Base-by-base conservation (phyloP, 352 stramenopile genomes). In the Globisporangium nunn region DNA sequence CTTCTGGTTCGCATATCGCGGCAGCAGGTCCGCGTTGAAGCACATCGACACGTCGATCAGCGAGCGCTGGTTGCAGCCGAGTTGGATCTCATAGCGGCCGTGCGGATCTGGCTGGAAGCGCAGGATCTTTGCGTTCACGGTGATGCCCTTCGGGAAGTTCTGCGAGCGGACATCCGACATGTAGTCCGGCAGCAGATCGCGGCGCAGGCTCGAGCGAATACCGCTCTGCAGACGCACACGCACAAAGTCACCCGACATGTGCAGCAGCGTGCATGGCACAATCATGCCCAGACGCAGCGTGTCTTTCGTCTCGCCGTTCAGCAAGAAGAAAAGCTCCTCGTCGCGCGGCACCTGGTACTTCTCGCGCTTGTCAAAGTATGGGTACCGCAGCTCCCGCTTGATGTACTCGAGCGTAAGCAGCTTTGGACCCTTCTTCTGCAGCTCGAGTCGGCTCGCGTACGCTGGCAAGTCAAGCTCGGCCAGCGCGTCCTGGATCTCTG, bases 341-440 rank as follows among this genome's bases (percentile, higher is more conserved):
- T 93, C 79, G 54, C 84, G 83, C 15, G 86, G 84, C 8, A 88
- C 79, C 54, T 92, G 75, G 47, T 94, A 96, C 59, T 89, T 87
- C 49, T 78, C 73, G 56, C 86, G 76, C 59, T 91, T 91, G 64
- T 96, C 86, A 54, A 94, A 93, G 68, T 94, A 96, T 29, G 86
- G 86, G 60, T 94, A 96, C 43, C 86, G 86, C 41, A 96, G 61
- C 63, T 96, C 86, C 30, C 83, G 77, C 65, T 96, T 96, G 46
- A 96, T 96, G 56, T 88, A 91, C 59, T 94, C 84, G 12, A 96
- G 71, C 12, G 86, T 96, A 14, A 91, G 59, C 23, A 94, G 54
- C 61, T 96, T 96, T 0, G 84, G 86, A 0, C 84, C 86, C 68
- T 96, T 96, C 67, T 96, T 91, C 62, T 96, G 86, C 29, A 91